Evolutionary conservation across 352 stramenopile genomes (phyloP).

Genomic region (Globisporangium iwayamae): DNA sequence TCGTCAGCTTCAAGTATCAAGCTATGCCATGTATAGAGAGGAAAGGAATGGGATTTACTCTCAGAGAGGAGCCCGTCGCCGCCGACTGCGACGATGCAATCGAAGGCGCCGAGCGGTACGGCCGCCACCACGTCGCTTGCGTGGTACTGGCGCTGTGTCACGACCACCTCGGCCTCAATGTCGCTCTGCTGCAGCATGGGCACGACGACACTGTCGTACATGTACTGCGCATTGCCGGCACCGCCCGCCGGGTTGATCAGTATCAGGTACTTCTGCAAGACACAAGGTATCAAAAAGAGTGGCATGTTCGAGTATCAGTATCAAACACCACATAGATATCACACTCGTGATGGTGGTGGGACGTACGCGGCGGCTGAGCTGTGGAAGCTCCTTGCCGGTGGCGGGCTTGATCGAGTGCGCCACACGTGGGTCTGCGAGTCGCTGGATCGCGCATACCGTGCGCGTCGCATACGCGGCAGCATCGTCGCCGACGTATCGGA

Average conservation of each 20-base stretch:
- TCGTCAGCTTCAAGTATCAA: slow-evolving; percentile 12
- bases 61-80: slow-evolving; percentile 65
- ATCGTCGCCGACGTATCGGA: slow-evolving; percentile 31
- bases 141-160: slow-evolving; percentile 48
- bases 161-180: slow-evolving; percentile 48
- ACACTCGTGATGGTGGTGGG: background rate
- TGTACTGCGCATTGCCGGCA: slow-evolving; percentile 44
- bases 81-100: slow-evolving; percentile 59
- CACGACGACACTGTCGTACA: slow-evolving; percentile 44
- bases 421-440: slow-evolving; percentile 38
- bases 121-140: slow-evolving; percentile 45
- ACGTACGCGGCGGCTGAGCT: slow-evolving; percentile 36
- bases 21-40: background rate
- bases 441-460: slow-evolving; percentile 39
- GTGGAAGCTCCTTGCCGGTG: slow-evolving; percentile 13
- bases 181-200: slow-evolving; percentile 47
- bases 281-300: background rate
- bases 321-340: slow-evolving; percentile 7
- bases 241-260: slow-evolving; percentile 68
- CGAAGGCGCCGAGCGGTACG: slow-evolving; percentile 45
- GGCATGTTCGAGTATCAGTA: background rate
- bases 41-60: slow-evolving; percentile 27
- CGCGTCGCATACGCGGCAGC: slow-evolving; percentile 23
- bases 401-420: slow-evolving; percentile 17
- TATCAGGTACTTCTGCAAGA: slow-evolving; percentile 44